A percentile compares a stretch with the other conserved stretches of the same genome.
Evolutionary conservation across 148 eudicot genomes (phyloP).

Genomic region (Nyssa sinensis): DNA sequence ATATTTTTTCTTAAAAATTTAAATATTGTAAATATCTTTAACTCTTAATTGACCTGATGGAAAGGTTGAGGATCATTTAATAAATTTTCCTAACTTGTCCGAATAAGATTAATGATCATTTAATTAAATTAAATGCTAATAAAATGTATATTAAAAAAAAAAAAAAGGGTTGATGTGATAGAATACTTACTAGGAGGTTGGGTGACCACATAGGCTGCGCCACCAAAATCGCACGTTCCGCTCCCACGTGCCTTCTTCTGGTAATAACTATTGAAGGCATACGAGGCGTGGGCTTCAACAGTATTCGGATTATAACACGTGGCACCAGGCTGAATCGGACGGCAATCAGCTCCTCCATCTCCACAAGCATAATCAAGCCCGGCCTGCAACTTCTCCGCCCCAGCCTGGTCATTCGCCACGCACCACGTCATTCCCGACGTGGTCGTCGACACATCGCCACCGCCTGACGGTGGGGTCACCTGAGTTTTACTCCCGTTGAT

Average conservation of each 20-base stretch:
- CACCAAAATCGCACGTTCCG: constrained; percentile 86
- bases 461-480: constrained; percentile 19
- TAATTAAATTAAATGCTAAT: too few relatives aligned
- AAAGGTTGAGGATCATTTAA: too few relatives aligned
- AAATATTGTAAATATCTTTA: too few relatives aligned
- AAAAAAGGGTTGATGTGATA: background rate
- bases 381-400: constrained; percentile 47
- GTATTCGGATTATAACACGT: constrained; percentile 71
- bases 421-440: constrained; percentile 73
- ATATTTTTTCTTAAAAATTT: too few relatives aligned
- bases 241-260: constrained; percentile 53
- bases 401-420: constrained; percentile 63
- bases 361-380: constrained; percentile 92
- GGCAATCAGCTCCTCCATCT: constrained; percentile 78
- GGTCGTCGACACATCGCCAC: constrained; percentile 20
- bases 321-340: constrained; percentile 70
- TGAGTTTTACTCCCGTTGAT: constrained; percentile 24
- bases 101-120: too few relatives aligned
- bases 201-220: constrained; percentile 79
- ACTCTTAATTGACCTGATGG: too few relatives aligned
- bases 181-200: constrained; percentile 69
- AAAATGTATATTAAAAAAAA: too few relatives aligned
- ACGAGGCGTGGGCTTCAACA: constrained; percentile 78
- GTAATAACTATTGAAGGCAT: constrained; percentile 88
- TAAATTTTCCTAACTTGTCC: too few relatives aligned